Conservation (phyloP, 805 yeast genomes). For the Candida ipomoeae region DNA sequence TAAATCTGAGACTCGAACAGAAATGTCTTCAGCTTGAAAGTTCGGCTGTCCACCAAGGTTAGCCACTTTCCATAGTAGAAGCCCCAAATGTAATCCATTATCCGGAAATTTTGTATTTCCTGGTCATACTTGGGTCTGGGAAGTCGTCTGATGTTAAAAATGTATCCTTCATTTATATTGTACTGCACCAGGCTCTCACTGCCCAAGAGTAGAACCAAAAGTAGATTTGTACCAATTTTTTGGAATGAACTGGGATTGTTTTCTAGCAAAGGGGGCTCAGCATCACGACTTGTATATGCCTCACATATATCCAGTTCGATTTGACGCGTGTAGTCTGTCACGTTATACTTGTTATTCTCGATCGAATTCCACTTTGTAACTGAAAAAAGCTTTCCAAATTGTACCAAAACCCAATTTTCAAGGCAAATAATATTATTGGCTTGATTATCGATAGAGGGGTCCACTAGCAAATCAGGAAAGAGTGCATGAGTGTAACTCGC, state of each 20-base stretch:
- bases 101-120: background rate
- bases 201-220: background rate
- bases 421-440: background rate
- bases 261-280: background rate
- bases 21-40: background rate
- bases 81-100: background rate
- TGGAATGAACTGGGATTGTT: background rate
- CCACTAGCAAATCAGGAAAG: background rate
- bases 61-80: background rate
- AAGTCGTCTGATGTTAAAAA: background rate
- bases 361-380: background rate
- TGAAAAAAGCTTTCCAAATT: background rate
- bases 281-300: background rate
- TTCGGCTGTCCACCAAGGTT: background rate
- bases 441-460: background rate
- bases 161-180: background rate
- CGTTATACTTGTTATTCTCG: background rate
- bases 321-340: background rate
- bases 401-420: background rate
- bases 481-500: background rate
- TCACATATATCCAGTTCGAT: background rate
- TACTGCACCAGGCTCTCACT: background rate
- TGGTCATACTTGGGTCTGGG: too few species aligned
- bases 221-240: background rate
- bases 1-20: slow-evolving; percentile 4